Evolutionary conservation across 75 land plant species (phyloP), one percentile per base, ranked within the genome.

Genomic region (Pinus taeda): DNA sequence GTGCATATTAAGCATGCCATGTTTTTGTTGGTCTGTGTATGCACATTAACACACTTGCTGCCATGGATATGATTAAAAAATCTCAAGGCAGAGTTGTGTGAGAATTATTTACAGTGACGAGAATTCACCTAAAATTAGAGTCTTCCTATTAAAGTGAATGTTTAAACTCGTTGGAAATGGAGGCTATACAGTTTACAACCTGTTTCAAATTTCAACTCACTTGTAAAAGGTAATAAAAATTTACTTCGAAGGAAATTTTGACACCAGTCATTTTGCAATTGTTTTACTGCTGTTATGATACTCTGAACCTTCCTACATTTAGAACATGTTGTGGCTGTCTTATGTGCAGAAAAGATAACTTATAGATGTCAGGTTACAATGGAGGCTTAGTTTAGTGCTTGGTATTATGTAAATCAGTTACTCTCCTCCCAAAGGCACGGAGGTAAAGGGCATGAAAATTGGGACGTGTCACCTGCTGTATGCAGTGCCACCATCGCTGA

Each of bases 211-310:
- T 69, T 42, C 24, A 42, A 69, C n/a, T 37, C 37, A 39, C 45
- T 42, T 69, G 55, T 30, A 39, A 45, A 36, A 69, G 72, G 22
- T 37, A n/a, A 42, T 69, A 3, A 20, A 69, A 5, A 12, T n/a
- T 69, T 69, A 69, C 8, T 69, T 49, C 42, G 49, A 69, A 21
- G 49, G 24, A 69, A 39, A 45, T 39, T 69, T 69, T n/a, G 72
- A 42, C 24, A 69, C 11, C 13, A 69, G 55, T 65, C 69, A 65
- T 65, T 65, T 65, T 42, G 24, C 55, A 42, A n/a, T 42, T 69
- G 22, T 49, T 49, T 49, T 49, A 49, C 55, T 49, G 55, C 55
- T 9, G 9, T 49, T 49, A 9, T 49, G 55, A 49, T 49, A 49
- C 55, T 49, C 55, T 9, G 55, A 49, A 49, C 55, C 9, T 49